Percentiles rank a stretch among this genome's conserved stretches.
These are phyloP conservation scores for Coprinellus micaceus DNA, from an alignment of 768 basidiomycete species.

Conservation along the genomic window DNA sequence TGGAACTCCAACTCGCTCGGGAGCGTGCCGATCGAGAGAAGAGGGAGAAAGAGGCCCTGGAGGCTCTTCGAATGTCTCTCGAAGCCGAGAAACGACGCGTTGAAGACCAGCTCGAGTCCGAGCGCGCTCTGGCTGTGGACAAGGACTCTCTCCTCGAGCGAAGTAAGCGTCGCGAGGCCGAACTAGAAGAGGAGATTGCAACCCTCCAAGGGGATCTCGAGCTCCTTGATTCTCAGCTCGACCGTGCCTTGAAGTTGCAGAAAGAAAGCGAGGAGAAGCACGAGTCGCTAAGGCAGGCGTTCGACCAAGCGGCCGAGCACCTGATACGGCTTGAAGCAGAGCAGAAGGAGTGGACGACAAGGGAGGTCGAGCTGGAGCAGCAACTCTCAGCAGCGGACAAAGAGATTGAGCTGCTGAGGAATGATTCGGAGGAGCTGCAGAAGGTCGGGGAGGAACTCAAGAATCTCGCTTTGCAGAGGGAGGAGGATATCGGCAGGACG, in stretches of 20 bases:
- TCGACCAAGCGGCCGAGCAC: conserved; percentile 84
- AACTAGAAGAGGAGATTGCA: conserved; percentile 80
- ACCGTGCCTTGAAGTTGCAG: conserved; percentile 71
- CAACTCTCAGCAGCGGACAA: conserved; percentile 56
- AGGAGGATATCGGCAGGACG: conserved; percentile 70
- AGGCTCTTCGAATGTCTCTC: conserved; percentile 75
- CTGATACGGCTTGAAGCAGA: conserved; percentile 78
- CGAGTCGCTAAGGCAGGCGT: conserved; percentile 63
- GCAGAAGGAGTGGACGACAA: conserved; percentile 58
- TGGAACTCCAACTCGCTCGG: conserved; percentile 73
- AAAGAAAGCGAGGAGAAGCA: conserved; percentile 80
- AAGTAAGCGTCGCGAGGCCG: conserved; percentile 79
- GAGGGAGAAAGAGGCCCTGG: conserved; percentile 72
- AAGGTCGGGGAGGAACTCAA: conserved; percentile 68
- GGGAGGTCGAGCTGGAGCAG: conserved; percentile 61
- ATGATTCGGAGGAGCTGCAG: conserved; percentile 58
- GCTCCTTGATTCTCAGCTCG: conserved; percentile 79
- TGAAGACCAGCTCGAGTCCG: conserved; percentile 77
- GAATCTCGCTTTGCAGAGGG: conserved; percentile 65
- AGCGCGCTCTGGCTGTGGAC: conserved; percentile 74
- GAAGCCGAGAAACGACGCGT: conserved; percentile 82
- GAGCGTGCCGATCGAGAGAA: conserved; percentile 88
- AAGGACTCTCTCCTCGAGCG: conserved; percentile 81
- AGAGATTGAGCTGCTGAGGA: conserved; percentile 55
- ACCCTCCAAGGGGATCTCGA: conserved; percentile 82